Percentiles rank a stretch among this genome's conserved stretches.
These are phyloP conservation scores for Xylaria sp. DNA, from an alignment of 2,329 filamentous ascomycete genomes.

Conservation along the genomic window DNA sequence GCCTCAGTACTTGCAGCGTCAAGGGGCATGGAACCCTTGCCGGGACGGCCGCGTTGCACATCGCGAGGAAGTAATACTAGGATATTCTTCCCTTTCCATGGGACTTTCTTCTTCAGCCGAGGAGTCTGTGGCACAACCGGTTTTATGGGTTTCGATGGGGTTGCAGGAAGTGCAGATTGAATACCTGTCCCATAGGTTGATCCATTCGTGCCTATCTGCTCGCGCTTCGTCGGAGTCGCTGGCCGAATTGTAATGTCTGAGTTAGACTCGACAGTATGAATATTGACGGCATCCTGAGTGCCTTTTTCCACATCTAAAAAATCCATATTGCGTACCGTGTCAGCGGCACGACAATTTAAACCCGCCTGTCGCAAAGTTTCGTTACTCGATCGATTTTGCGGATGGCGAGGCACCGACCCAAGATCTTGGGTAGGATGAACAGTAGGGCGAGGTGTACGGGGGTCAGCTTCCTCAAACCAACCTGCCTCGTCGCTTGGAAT, in stretches of 20 bases:
- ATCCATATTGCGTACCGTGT: constrained; percentile 37
- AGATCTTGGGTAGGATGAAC: constrained; percentile 40
- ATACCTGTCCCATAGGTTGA: constrained; percentile 32
- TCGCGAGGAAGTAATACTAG: constrained; percentile 72
- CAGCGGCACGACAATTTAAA: constrained; percentile 35
- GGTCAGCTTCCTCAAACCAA: constrained; percentile 56
- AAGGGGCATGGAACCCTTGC: constrained; percentile 60
- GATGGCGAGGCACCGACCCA: constrained; percentile 43
- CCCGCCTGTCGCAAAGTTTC: constrained; percentile 58
- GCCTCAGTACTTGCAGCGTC: constrained; percentile 59
- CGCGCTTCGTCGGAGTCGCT: constrained; percentile 42
- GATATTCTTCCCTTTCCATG: constrained; percentile 78
- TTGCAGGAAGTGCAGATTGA: constrained; percentile 31
- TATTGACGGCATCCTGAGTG: constrained; percentile 38
- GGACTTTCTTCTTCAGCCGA: constrained; percentile 72
- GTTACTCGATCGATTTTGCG: constrained; percentile 58
- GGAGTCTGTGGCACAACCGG: constrained; percentile 54
- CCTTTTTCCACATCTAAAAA: constrained; percentile 31
- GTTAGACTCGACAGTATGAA: constrained; percentile 38
- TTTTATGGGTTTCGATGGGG: constrained; percentile 43
- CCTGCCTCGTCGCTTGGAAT: constrained; percentile 54
- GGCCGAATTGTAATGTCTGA: constrained; percentile 38
- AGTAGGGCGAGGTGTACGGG: constrained; percentile 54
- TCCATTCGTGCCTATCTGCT: constrained; percentile 41
- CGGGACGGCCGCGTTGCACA: constrained; percentile 66